Percentiles rank a stretch among this genome's conserved stretches.
Conservation (phyloP, 306 rosid genomes). For the Sicyos edulis region DNA sequence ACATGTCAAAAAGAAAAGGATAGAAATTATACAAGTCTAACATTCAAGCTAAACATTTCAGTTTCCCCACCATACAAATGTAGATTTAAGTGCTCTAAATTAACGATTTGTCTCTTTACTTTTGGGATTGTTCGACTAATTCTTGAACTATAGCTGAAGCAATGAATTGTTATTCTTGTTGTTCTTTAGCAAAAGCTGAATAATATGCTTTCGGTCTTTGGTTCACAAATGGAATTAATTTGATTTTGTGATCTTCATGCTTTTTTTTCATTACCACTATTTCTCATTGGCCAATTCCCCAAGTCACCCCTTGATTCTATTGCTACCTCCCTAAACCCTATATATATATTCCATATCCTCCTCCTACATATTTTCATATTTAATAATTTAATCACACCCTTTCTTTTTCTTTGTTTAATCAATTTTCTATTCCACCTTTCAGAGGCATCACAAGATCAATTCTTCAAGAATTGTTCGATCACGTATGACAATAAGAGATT, state of each 20-base stretch:
- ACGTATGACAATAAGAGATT: not conserved
- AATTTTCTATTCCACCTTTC: not conserved
- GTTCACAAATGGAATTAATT: not conserved
- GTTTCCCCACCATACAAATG: not conserved
- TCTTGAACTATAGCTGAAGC: constrained; percentile 15
- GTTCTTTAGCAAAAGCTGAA: constrained; percentile 4
- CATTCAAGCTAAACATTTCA: not conserved
- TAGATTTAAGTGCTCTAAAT: not conserved
- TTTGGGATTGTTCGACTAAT: constrained; percentile 5
- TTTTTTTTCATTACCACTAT: not conserved
- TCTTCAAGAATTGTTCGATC: not conserved
- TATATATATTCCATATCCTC: not conserved
- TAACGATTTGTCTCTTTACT: not conserved
- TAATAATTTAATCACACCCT: not conserved
- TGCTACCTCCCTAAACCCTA: not conserved
- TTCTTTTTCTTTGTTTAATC: not conserved
- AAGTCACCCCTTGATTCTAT: constrained; percentile 41
- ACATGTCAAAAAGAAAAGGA: no score
- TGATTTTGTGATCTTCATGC: not conserved
- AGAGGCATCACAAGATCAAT: not conserved
- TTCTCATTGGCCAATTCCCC: constrained; percentile 14
- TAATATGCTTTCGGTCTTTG: constrained; percentile 2
- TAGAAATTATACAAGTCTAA: not conserved
- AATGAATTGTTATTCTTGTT: constrained; percentile 13
- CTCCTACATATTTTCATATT: not conserved